A percentile compares a stretch with the other conserved stretches of the same genome.
Conservation (phyloP, 2,329 filamentous ascomycete genomes). For the Epichloe typhina region DNA sequence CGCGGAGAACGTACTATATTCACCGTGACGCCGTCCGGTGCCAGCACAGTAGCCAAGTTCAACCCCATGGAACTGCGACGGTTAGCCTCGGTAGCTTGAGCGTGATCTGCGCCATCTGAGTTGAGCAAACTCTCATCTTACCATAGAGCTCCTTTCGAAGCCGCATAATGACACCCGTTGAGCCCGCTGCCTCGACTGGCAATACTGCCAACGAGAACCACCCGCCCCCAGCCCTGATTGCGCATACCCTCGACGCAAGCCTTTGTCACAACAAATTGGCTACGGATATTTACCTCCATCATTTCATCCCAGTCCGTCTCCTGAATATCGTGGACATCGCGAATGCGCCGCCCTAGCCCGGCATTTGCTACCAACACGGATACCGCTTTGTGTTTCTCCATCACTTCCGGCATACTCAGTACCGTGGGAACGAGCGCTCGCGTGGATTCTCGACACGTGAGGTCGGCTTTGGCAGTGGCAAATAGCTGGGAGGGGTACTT, state of each 20-base stretch:
- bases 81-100: not conserved
- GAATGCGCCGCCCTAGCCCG: constrained; percentile 5
- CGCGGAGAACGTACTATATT: constrained; percentile 1
- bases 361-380: constrained; percentile 6
- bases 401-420: not conserved
- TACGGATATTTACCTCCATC: constrained; percentile 5
- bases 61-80: constrained; percentile 5
- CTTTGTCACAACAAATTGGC: constrained; percentile 6
- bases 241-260: constrained; percentile 6
- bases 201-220: constrained; percentile 6
- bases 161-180: constrained; percentile 7
- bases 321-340: constrained; percentile 3
- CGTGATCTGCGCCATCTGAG: not conserved
- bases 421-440: constrained; percentile 1
- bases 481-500: constrained; percentile 4
- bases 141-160: constrained; percentile 6
- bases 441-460: constrained; percentile 4
- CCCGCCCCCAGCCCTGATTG: constrained; percentile 3
- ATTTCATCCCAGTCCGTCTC: constrained; percentile 6
- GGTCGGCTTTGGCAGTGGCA: constrained; percentile 2
- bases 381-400: constrained; percentile 1
- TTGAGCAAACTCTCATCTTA: not conserved
- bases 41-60: constrained; percentile 4
- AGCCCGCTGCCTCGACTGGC: constrained; percentile 5
- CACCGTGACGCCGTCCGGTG: constrained; percentile 5